Percentiles rank a stretch among this genome's conserved stretches.
Conservation (phyloP, 2,329 filamentous ascomycete genomes). For the Fusarium veterinarium region DNA sequence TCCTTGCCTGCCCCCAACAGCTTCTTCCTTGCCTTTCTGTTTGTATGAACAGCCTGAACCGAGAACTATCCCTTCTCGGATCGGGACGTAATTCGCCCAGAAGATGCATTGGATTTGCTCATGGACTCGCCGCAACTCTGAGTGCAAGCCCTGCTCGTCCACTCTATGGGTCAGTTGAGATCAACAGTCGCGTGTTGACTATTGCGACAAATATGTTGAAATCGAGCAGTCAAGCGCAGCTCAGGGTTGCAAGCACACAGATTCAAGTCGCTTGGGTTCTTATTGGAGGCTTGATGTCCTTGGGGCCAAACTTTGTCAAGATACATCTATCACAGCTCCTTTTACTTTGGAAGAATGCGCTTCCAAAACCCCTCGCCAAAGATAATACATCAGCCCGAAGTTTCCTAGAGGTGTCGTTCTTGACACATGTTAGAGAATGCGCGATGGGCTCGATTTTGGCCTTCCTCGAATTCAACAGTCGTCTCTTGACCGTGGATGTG, state of each 20-base stretch:
- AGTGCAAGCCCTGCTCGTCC: slow-evolving; percentile 90
- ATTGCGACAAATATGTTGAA: slow-evolving; percentile 94
- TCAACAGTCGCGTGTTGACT: slow-evolving; percentile 90
- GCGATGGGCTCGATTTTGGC: slow-evolving; percentile 90
- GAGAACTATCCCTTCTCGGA: slow-evolving; percentile 83
- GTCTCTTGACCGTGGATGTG: slow-evolving; percentile 91
- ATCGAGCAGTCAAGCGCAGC: slow-evolving; percentile 88
- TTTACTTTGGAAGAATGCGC: slow-evolving; percentile 94
- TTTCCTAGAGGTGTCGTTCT: slow-evolving; percentile 88
- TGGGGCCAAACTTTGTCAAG: slow-evolving; percentile 98
- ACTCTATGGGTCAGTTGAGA: slow-evolving; percentile 93
- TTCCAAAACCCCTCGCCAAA: slow-evolving; percentile 93
- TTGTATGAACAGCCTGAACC: slow-evolving; percentile 93
- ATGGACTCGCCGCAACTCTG: slow-evolving; percentile 89
- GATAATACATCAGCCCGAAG: slow-evolving; percentile 89
- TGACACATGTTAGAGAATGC: slow-evolving; percentile 95
- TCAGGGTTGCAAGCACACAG: slow-evolving; percentile 91
- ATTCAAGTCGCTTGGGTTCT: slow-evolving; percentile 98
- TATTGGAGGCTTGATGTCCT: slow-evolving; percentile 94
- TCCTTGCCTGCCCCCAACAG: slow-evolving; percentile 91
- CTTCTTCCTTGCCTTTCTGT: slow-evolving; percentile 91
- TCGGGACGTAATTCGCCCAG: slow-evolving; percentile 82
- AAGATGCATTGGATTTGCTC: slow-evolving; percentile 89
- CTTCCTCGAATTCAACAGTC: slow-evolving; percentile 93
- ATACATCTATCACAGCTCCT: slow-evolving; percentile 96